Conservation (phyloP, 495 filamentous ascomycete genomes). For the Trypethelium eluteriae region DNA sequence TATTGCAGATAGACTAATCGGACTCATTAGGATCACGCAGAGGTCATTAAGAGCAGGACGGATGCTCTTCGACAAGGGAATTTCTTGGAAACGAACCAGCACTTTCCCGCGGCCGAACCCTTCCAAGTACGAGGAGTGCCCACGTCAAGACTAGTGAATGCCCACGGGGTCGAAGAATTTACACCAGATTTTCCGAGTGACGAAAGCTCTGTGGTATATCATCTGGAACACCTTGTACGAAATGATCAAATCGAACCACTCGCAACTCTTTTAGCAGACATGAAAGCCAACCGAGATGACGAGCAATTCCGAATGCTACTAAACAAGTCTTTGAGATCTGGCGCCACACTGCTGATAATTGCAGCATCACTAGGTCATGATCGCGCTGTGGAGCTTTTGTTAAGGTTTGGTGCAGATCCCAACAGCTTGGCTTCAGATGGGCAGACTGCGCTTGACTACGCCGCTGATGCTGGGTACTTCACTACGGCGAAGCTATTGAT, state of each 20-base stretch:
- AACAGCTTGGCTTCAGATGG: not conserved
- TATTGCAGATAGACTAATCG: not conserved
- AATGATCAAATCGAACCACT: not conserved
- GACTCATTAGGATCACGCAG: not conserved
- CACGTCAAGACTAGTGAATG: not conserved
- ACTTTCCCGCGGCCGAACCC: not conserved
- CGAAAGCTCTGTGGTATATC: not conserved
- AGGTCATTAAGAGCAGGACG: not conserved
- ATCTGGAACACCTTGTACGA: not conserved
- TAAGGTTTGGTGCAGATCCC: not conserved
- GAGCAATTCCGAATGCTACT: not conserved
- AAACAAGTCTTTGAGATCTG: not conserved
- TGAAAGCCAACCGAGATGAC: not conserved
- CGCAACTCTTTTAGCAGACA: not conserved
- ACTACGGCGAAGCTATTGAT: not conserved
- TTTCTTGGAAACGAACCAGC: not conserved
- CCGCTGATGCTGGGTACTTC: not conserved
- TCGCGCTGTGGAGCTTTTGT: not conserved
- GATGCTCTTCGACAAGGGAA: not conserved
- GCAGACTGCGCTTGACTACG: not conserved
- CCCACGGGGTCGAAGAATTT: not conserved
- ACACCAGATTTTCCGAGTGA: not conserved
- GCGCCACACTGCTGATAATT: not conserved
- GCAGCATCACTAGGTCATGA: not conserved
- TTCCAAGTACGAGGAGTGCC: not conserved